A percentile compares a stretch with the other conserved stretches of the same genome.
Evolutionary conservation across 2,329 filamentous ascomycete species (phyloP).

Genomic region (Verticillium longisporum): DNA sequence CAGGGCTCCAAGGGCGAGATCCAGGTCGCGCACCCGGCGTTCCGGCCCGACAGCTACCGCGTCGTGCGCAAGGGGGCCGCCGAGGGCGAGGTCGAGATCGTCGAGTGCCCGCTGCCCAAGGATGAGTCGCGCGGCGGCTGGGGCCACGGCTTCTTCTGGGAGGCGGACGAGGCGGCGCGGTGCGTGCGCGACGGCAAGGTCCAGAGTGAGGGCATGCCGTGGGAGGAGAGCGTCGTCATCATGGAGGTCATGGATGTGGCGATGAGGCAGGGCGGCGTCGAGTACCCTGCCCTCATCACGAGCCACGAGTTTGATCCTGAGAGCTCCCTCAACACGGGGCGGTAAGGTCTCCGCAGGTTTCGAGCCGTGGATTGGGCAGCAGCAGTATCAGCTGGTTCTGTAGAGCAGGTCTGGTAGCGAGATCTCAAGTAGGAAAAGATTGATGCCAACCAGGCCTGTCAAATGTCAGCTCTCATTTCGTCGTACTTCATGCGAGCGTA

Average conservation of each 20-base stretch:
- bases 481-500: not conserved
- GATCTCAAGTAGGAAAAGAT: not conserved
- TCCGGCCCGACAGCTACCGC: slow-evolving; percentile 58
- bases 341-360: slow-evolving; percentile 10
- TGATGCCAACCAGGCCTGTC: not conserved
- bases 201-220: slow-evolving; percentile 65
- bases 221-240: slow-evolving; percentile 73
- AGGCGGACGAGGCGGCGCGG: slow-evolving; percentile 71
- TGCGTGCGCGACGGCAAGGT: slow-evolving; percentile 70
- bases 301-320: slow-evolving; percentile 51
- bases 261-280: slow-evolving; percentile 44
- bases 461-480: not conserved
- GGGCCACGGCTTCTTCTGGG: slow-evolving; percentile 86
- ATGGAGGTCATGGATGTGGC: slow-evolving; percentile 66
- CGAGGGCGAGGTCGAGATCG: slow-evolving; percentile 39
- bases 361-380: not conserved
- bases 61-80: slow-evolving; percentile 48
- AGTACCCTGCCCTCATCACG: slow-evolving; percentile 51
- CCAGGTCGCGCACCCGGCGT: slow-evolving; percentile 68
- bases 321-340: slow-evolving; percentile 56
- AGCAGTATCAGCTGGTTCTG: not conserved
- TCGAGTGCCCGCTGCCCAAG: slow-evolving; percentile 46
- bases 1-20: slow-evolving; percentile 79
- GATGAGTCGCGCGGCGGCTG: slow-evolving; percentile 38
- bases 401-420: not conserved